These are phyloP conservation scores for Gliomastix tumulicola DNA, from an alignment of 2,329 filamentous ascomycete species.

Conservation along the genomic window DNA sequence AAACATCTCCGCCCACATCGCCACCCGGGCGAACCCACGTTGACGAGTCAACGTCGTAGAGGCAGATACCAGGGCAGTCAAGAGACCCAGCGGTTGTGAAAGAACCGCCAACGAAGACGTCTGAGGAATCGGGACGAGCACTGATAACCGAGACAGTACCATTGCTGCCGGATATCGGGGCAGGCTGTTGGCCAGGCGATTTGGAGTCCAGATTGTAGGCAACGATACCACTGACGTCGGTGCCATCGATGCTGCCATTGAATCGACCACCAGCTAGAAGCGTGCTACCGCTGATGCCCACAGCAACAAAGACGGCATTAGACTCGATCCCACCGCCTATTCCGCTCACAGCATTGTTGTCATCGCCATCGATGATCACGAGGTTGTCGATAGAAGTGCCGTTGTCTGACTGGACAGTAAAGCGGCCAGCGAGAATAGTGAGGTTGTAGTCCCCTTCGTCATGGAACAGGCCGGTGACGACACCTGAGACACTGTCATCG, in stretches of 20 bases:
- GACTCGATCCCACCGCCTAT: constrained; percentile 58
- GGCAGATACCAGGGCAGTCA: constrained; percentile 74
- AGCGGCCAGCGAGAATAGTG: constrained; percentile 84
- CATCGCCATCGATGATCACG: constrained; percentile 71
- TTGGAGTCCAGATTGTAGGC: constrained; percentile 67
- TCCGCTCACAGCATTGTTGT: constrained; percentile 60
- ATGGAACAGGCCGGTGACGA: constrained; percentile 77
- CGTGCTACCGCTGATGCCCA: constrained; percentile 59
- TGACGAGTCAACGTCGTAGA: constrained; percentile 61
- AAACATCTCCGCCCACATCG: constrained; percentile 63
- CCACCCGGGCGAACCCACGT: constrained; percentile 79
- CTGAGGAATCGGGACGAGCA: constrained; percentile 56
- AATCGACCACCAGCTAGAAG: constrained; percentile 81
- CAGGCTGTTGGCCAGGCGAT: constrained; percentile 62
- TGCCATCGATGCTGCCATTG: constrained; percentile 60
- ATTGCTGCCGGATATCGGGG: constrained; percentile 62
- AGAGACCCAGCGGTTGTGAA: constrained; percentile 81
- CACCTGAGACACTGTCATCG: constrained; percentile 48
- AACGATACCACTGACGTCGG: constrained; percentile 64
- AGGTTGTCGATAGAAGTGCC: constrained; percentile 73
- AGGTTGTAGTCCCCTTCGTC: constrained; percentile 63
- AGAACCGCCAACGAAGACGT: constrained; percentile 80
- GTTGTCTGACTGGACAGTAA: constrained; percentile 62
- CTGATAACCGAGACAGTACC: constrained; percentile 72
- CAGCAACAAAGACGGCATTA: constrained; percentile 67